A percentile compares a stretch with the other conserved stretches of the same genome.
phyloP scores from a whole-genome alignment of 306 rosid species.

The Fragaria vesca region DNA sequence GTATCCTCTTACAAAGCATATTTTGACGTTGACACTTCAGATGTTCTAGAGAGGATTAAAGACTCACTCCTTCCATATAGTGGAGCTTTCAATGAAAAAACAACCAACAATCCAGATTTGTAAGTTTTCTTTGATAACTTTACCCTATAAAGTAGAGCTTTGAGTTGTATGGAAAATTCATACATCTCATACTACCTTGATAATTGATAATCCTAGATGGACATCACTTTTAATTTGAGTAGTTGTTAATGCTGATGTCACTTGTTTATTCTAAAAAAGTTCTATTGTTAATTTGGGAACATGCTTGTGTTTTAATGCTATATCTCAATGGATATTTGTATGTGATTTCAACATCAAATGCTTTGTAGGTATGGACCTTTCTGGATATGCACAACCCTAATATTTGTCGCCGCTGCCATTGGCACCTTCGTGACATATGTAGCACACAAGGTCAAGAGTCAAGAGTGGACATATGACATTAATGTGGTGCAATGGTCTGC shows the following conservation, averaged over 20 bases:
- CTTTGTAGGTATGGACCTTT: slow-evolving; percentile 87
- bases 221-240: neutral
- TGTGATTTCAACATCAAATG: slow-evolving; percentile 28
- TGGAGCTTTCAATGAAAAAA: slow-evolving; percentile 87
- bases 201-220: slow-evolving; percentile 1
- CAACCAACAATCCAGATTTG: slow-evolving; percentile 83
- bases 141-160: no score
- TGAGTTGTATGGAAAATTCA: neutral
- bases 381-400: slow-evolving; percentile 96
- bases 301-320: neutral
- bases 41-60: slow-evolving; percentile 78
- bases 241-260: neutral
- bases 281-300: neutral
- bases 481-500: slow-evolving; percentile 96
- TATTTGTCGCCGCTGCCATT: slow-evolving; percentile 91
- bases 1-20: slow-evolving; percentile 75
- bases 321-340: neutral
- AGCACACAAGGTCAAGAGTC: slow-evolving; percentile 72
- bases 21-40: slow-evolving; percentile 88
- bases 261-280: neutral
- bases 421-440: slow-evolving; percentile 90
- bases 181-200: neutral
- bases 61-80: slow-evolving; percentile 84
- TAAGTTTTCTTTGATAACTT: slow-evolving; percentile 38
- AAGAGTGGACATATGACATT: slow-evolving; percentile 91